Evolutionary conservation across 2,329 filamentous ascomycete genomes (phyloP), one percentile per base, ranked within the genome.

Genomic region (Fusarium beomiforme): DNA sequence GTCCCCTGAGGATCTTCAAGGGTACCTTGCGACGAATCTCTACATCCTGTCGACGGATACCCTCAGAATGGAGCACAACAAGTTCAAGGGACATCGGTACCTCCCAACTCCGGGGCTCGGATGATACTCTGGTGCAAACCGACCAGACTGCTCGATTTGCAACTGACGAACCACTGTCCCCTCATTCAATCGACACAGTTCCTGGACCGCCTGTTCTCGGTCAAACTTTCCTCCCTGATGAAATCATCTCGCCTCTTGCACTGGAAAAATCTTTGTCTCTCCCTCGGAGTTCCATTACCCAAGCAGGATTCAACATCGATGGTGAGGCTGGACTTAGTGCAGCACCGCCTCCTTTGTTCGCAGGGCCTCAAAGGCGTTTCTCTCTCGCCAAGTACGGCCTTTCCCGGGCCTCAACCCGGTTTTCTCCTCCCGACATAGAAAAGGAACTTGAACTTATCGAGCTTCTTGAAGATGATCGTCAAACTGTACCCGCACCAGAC

Each of bases 221-320:
- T 5, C 67, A 71, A 43, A 56, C 56, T 5, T 37, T 49, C 12
- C 49, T 71, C n/a, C 24, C 54, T 17, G 65, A 60, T 21, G 54
- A 69, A 37, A 42, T 71, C 12, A 49, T 71, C 16, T 71, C 68
- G 2, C 68, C 68, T 47, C 58, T 71, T 14, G 44, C 36, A 4
- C 36, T 59, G n/a, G 55, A 57, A 41, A 72, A 63, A n/a, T 17
- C 39, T n/a, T 39, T 55, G n/a, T 60, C 57, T 16, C 24, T 66
- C 6, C 47, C 53, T 11, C 23, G 26, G n/a, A 29, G 21, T n/a
- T 53, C 62, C 19, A n/a, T 54, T 12, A 19, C 43, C 21, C 51
- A 36, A 17, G 62, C 55, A 21, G 64, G 54, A 12, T 75, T 68
- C 63, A 77, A 77, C n/a, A 54, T 75, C 12, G 67, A 77, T 54